Conservation (phyloP, 345 rosid species). For the Gossypium bickii region DNA sequence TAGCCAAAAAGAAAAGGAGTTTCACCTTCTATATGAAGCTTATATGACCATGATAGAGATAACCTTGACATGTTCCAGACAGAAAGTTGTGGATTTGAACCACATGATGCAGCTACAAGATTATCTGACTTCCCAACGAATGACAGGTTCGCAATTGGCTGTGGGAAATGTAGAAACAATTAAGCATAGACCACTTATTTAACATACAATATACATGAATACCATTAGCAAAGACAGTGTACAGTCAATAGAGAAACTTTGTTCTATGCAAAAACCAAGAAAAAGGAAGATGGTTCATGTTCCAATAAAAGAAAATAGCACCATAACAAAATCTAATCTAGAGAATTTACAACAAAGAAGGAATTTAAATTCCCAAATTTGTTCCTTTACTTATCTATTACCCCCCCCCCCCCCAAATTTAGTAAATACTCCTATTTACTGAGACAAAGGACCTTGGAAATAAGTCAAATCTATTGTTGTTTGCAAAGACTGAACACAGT, state of each 20-base stretch:
- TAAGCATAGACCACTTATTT: neutral
- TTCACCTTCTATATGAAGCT: conserved; percentile 74
- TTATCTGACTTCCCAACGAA: conserved; percentile 70
- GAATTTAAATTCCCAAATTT: neutral
- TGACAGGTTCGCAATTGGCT: conserved; percentile 67
- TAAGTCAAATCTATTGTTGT: neutral
- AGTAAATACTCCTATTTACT: neutral
- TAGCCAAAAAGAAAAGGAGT: conserved; percentile 5
- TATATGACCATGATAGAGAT: conserved; percentile 72
- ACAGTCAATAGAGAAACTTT: neutral
- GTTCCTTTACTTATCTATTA: neutral
- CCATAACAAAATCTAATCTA: neutral
- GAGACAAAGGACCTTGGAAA: conserved; percentile 2
- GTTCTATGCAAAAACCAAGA: neutral
- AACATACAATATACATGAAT: neutral
- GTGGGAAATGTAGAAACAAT: conserved; percentile 13
- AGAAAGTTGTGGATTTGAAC: conserved; percentile 58
- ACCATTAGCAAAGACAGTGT: neutral
- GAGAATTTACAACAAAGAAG: neutral
- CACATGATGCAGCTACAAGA: conserved; percentile 68
- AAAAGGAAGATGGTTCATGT: neutral
- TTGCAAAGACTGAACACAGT: neutral
- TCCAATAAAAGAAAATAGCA: neutral
- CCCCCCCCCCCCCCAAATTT: neutral
- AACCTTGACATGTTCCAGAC: conserved; percentile 76